Evolutionary conservation across 495 filamentous ascomycete genomes (phyloP), one percentile per base, ranked within the genome.

Genomic region (Amorphotheca resinae): DNA sequence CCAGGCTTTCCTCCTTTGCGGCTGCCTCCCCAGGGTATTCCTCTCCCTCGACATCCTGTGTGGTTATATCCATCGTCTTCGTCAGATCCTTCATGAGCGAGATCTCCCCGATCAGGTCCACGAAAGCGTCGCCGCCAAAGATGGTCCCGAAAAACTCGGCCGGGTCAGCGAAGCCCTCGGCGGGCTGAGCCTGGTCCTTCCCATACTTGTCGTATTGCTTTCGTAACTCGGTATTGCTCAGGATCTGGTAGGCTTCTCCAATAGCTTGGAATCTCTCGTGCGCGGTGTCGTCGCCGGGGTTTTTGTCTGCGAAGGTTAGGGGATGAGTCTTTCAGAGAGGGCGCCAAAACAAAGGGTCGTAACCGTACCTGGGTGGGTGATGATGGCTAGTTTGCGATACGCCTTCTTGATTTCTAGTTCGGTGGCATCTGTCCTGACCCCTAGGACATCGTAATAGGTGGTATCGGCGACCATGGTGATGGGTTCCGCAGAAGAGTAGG

Each of bases 391-490:
- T 63, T 88, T 96, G 46, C 91, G 74, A 62, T 99, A 99, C n/a
- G 91, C 91, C 64, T 96, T 96, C 69, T 99, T 99, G 65, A 99
- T 95, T 50, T 99, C 93, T 6, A 96, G 78, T 59, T 93, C 87
- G 42, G 86, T 82, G 14, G 91, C 93, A 9, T 79, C 85, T 32
- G 88, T 81, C 59, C 78, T 74, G 54, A 99, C 93, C 45, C 81
- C 83, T 11, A 99, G 72, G 52, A 74, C 77, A 61, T 98, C 93
- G 64, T 98, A 98, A 64, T 91, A 91, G 42, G 73, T 64, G 18
- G 83, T 88, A 55, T 91, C 84, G 41, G 79, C 84, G 46, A 89
- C 84, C 84, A 89, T 89, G 49, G 48, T 68, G 25, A 4, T 9
- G 7, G 22, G 25, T 28, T 5, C 11, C 5, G 5, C 25, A 28